Percentiles rank a stretch among this genome's conserved stretches.
Conservation (phyloP, 2,329 filamentous ascomycete genomes). For the Fusarium multiceps region DNA sequence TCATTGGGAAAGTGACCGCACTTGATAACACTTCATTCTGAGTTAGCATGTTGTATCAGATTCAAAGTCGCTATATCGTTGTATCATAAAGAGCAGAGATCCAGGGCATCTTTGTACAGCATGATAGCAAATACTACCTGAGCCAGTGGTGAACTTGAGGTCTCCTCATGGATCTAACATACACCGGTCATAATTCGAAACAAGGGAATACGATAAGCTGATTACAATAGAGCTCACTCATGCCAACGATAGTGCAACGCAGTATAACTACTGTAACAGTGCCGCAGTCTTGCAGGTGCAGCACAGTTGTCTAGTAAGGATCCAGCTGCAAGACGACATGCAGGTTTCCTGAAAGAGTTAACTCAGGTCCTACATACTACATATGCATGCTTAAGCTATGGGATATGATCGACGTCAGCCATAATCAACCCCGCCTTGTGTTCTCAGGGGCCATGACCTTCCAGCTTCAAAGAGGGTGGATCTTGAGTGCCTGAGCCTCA, state of each 20-base stretch:
- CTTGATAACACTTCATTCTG: neutral
- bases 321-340: neutral
- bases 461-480: neutral
- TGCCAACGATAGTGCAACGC: neutral
- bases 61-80: neutral
- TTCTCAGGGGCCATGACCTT: neutral
- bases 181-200: neutral
- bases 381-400: neutral
- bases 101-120: neutral
- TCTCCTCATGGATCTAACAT: neutral
- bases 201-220: neutral
- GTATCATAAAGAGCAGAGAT: neutral
- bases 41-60: neutral
- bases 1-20: neutral
- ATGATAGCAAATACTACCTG: neutral
- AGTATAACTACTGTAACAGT: neutral
- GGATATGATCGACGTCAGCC: neutral
- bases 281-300: neutral
- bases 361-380: constrained; percentile 34
- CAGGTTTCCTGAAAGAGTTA: neutral
- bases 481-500: neutral
- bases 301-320: neutral
- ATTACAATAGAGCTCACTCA: neutral
- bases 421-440: neutral
- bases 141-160: neutral